A percentile compares a stretch with the other conserved stretches of the same genome.
These are phyloP conservation scores for Astraeus odoratus DNA, from an alignment of 768 basidiomycete genomes.

Conservation along the genomic window DNA sequence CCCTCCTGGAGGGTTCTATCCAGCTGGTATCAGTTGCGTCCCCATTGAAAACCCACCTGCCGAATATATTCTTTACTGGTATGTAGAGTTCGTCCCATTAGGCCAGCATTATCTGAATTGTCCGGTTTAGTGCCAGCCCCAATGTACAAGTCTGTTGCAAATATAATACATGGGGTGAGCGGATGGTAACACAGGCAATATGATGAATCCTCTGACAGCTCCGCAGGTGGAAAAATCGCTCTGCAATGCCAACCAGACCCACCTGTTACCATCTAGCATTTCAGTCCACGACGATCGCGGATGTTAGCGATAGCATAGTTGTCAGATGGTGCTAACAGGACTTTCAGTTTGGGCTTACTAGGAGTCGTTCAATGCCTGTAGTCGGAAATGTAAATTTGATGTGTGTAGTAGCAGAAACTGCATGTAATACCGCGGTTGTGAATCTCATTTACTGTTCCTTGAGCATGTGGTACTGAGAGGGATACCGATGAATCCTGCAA, in stretches of 20 bases:
- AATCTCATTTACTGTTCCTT: too few species aligned
- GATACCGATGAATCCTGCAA: too few species aligned
- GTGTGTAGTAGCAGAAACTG: too few species aligned
- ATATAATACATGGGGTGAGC: slow-evolving; percentile 6
- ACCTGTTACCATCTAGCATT: background rate
- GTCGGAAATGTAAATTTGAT: too few species aligned
- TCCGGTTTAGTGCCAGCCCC: background rate
- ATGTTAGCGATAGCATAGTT: background rate
- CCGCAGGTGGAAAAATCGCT: slow-evolving; percentile 3
- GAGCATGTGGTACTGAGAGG: background rate
- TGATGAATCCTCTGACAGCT: background rate
- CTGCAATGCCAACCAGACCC: slow-evolving; percentile 2
- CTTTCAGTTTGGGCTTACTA: background rate
- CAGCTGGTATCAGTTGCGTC: slow-evolving; percentile 3
- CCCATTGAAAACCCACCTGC: slow-evolving; percentile 1
- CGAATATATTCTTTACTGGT: slow-evolving; percentile 1
- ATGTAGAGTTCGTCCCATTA: background rate
- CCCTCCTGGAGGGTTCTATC: background rate
- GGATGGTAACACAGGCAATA: background rate
- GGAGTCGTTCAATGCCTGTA: too few species aligned
- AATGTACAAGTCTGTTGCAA: slow-evolving; percentile 2
- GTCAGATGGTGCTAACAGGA: too few species aligned
- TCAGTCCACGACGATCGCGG: background rate
- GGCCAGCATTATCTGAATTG: background rate
- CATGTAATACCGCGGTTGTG: too few species aligned